Conservation (phyloP, 1,284 basidiomycete species). For the Neonothopanus nambi region DNA sequence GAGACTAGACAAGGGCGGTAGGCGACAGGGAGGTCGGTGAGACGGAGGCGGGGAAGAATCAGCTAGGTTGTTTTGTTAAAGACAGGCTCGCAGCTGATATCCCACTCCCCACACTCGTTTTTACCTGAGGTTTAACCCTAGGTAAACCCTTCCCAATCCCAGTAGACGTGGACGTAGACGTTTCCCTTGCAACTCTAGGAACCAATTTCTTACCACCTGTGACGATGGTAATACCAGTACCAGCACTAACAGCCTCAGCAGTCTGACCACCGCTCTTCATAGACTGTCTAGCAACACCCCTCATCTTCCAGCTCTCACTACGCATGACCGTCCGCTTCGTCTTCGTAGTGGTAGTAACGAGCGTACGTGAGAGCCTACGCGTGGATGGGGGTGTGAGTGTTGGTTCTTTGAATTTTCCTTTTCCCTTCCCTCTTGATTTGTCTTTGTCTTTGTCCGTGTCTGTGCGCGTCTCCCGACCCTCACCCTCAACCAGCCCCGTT, state of each 20-base stretch:
- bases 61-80: conserved; percentile 87
- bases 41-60: conserved; percentile 92
- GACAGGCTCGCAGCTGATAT: conserved; percentile 41
- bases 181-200: neutral
- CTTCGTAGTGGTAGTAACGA: no score
- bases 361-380: no score
- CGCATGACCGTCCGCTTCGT: no score
- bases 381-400: no score
- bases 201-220: neutral
- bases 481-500: neutral
- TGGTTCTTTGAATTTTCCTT: no score
- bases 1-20: conserved; percentile 42
- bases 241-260: neutral
- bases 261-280: neutral
- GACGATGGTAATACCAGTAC: neutral
- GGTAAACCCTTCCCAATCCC: conserved; percentile 73
- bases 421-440: neutral
- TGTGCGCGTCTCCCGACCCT: neutral
- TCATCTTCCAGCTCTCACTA: conserved; percentile 35
- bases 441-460: neutral
- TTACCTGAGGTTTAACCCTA: conserved; percentile 28
- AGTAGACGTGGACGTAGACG: neutral
- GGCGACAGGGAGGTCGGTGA: conserved; percentile 83
- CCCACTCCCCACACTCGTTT: neutral
- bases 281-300: conserved; percentile 10